Conservation (phyloP, 2,329 filamentous ascomycete genomes). For the Sclerotinia trifoliorum region DNA sequence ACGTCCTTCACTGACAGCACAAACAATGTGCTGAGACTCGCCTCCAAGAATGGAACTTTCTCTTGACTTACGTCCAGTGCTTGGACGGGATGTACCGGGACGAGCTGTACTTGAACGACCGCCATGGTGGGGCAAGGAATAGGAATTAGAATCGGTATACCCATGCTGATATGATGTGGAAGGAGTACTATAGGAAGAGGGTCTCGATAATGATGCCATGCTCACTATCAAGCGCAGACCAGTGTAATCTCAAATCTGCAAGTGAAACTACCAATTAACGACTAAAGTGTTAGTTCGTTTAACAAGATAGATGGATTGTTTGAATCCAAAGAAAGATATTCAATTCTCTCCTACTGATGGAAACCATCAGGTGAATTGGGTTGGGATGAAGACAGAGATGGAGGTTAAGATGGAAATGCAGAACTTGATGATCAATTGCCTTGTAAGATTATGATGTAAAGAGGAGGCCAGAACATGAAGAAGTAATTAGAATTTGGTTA, state of each 20-base stretch:
- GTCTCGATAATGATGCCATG: slow-evolving; percentile 29
- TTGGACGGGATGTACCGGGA: slow-evolving; percentile 35
- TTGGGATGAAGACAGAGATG: neutral
- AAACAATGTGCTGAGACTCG: slow-evolving; percentile 72
- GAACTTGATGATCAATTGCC: too few species aligned
- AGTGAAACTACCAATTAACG: neutral
- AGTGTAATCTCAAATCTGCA: neutral
- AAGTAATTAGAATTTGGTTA: neutral
- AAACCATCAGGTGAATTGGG: neutral
- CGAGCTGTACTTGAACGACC: slow-evolving; percentile 34
- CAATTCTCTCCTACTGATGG: neutral
- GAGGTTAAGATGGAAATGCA: too few species aligned
- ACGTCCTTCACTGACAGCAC: slow-evolving; percentile 84
- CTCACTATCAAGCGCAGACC: neutral
- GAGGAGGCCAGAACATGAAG: too few species aligned
- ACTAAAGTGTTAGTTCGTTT: slow-evolving; percentile 25
- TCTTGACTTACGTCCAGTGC: slow-evolving; percentile 37
- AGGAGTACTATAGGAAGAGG: slow-evolving; percentile 33
- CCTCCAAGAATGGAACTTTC: slow-evolving; percentile 42
- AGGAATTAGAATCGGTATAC: slow-evolving; percentile 37
- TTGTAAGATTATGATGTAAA: too few species aligned
- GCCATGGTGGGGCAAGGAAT: slow-evolving; percentile 24
- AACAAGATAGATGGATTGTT: slow-evolving; percentile 21
- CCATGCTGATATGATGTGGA: slow-evolving; percentile 35
- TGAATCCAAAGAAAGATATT: neutral